Conservation (phyloP, 768 basidiomycete species). For the Lactifluus echinatus region DNA sequence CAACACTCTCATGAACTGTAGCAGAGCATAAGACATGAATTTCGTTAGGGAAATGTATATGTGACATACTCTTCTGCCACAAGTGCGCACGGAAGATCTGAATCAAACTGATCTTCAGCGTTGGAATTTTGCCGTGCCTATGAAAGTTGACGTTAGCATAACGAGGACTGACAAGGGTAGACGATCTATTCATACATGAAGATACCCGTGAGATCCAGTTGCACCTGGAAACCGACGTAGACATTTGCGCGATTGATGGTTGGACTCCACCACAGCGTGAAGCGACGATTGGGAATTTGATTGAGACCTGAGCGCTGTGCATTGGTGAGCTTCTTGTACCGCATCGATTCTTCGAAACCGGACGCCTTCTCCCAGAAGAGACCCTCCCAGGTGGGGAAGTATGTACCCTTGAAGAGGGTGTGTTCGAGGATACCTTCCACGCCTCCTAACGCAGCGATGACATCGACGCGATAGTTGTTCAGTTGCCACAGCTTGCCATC, state of each 20-base stretch:
- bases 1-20: slow-evolving; percentile 80
- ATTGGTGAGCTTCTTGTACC: slow-evolving; percentile 95
- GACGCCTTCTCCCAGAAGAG: slow-evolving; percentile 99
- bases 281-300: slow-evolving; percentile 97
- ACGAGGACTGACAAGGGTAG: background rate
- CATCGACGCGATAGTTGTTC: slow-evolving; percentile 98
- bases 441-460: slow-evolving; percentile 95
- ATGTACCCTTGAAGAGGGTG: slow-evolving; percentile 94
- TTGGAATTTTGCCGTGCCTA: slow-evolving; percentile 97
- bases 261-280: slow-evolving; percentile 98
- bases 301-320: slow-evolving; percentile 97
- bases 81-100: slow-evolving; percentile 99
- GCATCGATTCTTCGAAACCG: slow-evolving; percentile 94
- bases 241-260: slow-evolving; percentile 99
- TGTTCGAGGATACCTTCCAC: slow-evolving; percentile 96
- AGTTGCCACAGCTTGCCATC: slow-evolving; percentile 96
- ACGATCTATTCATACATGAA: slow-evolving; percentile 54
- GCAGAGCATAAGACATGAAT: slow-evolving; percentile 8
- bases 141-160: slow-evolving; percentile 12
- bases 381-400: slow-evolving; percentile 97
- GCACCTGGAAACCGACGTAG: slow-evolving; percentile 99
- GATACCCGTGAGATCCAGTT: slow-evolving; percentile 94
- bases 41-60: slow-evolving; percentile 24
- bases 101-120: slow-evolving; percentile 96
- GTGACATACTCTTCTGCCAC: slow-evolving; percentile 87